These are phyloP conservation scores for Fusarium drepaniforme DNA, from an alignment of 2,329 filamentous ascomycete species.

Conservation along the genomic window DNA sequence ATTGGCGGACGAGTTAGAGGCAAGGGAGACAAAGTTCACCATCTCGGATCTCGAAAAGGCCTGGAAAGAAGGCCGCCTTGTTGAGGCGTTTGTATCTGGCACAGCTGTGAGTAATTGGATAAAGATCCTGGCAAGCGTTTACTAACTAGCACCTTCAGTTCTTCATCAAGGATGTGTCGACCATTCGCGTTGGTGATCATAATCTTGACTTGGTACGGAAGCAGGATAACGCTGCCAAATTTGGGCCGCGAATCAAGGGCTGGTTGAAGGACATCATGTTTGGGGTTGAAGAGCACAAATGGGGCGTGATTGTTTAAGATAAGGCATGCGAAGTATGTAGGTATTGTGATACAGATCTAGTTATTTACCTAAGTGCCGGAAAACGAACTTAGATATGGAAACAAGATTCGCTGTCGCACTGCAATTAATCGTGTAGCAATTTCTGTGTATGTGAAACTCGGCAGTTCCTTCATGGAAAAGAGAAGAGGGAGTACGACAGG, in stretches of 20 bases:
- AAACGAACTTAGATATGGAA: too few species aligned
- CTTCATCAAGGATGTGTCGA: constrained; percentile 20
- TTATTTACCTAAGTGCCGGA: not conserved
- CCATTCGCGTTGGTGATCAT: constrained; percentile 13
- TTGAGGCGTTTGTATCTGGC: constrained; percentile 76
- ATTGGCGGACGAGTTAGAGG: not conserved
- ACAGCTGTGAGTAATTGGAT: constrained; percentile 64
- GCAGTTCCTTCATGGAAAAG: too few species aligned
- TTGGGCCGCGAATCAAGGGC: constrained; percentile 1
- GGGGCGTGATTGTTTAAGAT: constrained; percentile 9
- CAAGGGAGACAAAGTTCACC: constrained; percentile 65
- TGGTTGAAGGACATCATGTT: constrained; percentile 30
- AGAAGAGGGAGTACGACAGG: too few species aligned
- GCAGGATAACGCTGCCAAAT: not conserved
- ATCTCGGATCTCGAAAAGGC: constrained; percentile 71
- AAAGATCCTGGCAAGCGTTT: not conserved
- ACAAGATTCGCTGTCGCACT: too few species aligned
- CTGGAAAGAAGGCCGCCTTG: constrained; percentile 66
- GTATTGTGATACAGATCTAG: not conserved
- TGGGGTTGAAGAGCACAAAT: constrained; percentile 17
- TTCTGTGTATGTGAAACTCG: too few species aligned
- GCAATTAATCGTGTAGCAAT: too few species aligned
- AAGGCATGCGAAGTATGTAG: not conserved
- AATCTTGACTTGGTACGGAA: constrained; percentile 8
- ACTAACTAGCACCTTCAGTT: constrained; percentile 5